Conservation (phyloP, 371 early-diverging fungal species). For the Nosema muscidifuracis region DNA sequence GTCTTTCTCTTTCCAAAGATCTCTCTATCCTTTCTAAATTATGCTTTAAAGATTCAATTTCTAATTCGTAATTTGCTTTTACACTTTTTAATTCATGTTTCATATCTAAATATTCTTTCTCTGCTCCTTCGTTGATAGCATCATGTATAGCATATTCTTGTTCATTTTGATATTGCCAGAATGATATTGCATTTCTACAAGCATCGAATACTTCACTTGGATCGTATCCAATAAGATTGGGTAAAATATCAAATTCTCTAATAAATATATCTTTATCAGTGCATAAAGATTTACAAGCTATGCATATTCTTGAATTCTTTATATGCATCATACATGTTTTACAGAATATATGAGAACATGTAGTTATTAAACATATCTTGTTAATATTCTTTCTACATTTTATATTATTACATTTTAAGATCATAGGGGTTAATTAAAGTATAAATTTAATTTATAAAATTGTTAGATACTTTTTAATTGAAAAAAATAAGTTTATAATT, state of each 20-base stretch:
- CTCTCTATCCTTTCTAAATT: not conserved
- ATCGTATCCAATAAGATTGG: not conserved
- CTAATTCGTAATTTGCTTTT: constrained; percentile 5
- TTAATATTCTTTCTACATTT: constrained; percentile 4
- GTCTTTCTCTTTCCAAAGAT: constrained; percentile 1
- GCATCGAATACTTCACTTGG: not conserved
- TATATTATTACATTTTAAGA: constrained; percentile 2
- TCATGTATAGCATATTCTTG: not conserved
- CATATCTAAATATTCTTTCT: not conserved
- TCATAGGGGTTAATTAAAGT: not conserved
- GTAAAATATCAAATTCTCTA: not conserved
- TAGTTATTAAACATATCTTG: not conserved
- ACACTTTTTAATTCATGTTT: constrained; percentile 1
- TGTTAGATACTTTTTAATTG: no score
- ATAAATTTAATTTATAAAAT: no score
- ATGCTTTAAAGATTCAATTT: constrained; percentile 1
- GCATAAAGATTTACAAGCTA: not conserved
- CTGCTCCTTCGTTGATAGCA: not conserved
- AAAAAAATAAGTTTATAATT: not conserved
- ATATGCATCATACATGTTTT: not conserved
- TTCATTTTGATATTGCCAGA: not conserved
- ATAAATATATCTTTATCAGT: not conserved
- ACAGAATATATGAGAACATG: constrained; percentile 7
- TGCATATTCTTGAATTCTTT: not conserved
- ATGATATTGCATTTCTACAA: not conserved